Conservation (phyloP, 73 alveolate genomes). For the Blepharisma stoltei region DNA sequence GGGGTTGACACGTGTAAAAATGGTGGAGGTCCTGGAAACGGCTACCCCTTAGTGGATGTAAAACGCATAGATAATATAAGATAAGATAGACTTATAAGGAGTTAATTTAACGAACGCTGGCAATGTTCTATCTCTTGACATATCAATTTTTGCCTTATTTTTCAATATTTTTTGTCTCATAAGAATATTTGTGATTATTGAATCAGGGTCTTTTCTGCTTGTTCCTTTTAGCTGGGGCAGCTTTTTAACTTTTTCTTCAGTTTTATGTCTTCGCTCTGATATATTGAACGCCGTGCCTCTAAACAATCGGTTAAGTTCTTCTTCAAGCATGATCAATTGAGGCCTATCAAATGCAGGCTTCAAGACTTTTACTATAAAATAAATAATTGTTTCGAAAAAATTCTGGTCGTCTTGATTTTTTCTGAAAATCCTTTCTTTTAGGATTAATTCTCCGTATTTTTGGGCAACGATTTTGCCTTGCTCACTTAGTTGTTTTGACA, state of each 20-base stretch:
- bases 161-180: background rate
- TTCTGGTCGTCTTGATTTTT: conserved; percentile 51
- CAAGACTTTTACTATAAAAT: conserved; percentile 55
- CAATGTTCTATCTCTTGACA: background rate
- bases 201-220: conserved; percentile 43
- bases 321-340: conserved; percentile 57
- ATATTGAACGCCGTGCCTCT: conserved; percentile 67
- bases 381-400: conserved; percentile 67
- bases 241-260: conserved; percentile 38
- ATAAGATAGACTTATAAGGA: conserved; percentile 24
- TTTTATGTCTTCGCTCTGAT: conserved; percentile 46
- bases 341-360: conserved; percentile 61
- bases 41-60: too few relatives aligned
- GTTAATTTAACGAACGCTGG: conserved; percentile 9
- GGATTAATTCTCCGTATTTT: conserved; percentile 17
- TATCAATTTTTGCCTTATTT: conserved; percentile 5
- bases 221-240: conserved; percentile 31
- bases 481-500: conserved; percentile 7
- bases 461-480: background rate
- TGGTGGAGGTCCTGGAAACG: too few relatives aligned
- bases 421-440: conserved; percentile 25
- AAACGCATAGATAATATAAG: too few relatives aligned
- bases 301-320: conserved; percentile 60
- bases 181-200: conserved; percentile 10
- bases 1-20: too few relatives aligned